phyloP scores from a whole-genome alignment of 768 basidiomycete genomes.

The Cystofilobasidium macerans region DNA sequence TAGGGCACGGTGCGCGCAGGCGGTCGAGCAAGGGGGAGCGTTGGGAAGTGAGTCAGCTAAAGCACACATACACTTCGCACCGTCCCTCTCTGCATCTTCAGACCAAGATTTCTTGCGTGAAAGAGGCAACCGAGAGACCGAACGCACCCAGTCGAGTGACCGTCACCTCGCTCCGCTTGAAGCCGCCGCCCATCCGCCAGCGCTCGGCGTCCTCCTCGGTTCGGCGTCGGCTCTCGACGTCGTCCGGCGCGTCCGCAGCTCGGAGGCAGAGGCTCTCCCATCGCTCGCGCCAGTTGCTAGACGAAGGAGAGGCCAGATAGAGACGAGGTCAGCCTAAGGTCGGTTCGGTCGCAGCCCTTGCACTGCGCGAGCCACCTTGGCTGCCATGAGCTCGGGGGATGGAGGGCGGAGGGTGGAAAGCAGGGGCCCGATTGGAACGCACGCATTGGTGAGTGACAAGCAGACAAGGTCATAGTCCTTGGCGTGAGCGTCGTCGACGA shows the following conservation, averaged over 20 bases:
- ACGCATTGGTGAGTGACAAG: conserved; percentile 26
- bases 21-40: too few relatives aligned
- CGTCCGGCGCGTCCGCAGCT: conserved; percentile 32
- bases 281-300: conserved; percentile 60
- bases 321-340: neutral
- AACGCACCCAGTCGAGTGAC: conserved; percentile 74
- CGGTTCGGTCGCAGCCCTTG: too few relatives aligned
- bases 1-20: too few relatives aligned
- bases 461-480: conserved; percentile 26
- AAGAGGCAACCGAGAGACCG: too few relatives aligned
- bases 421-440: neutral
- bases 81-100: too few relatives aligned
- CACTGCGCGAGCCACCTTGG: too few relatives aligned
- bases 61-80: too few relatives aligned
- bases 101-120: too few relatives aligned
- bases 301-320: neutral
- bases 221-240: conserved; percentile 38
- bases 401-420: neutral
- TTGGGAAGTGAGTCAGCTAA: too few relatives aligned
- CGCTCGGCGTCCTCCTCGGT: conserved; percentile 54
- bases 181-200: conserved; percentile 75
- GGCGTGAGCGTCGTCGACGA: conserved; percentile 22
- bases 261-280: conserved; percentile 80
- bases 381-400: neutral
- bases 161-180: conserved; percentile 73